These are phyloP conservation scores for Wallacemonas collosoma DNA, from an alignment of 208 protist species.

Conservation along the genomic window DNA sequence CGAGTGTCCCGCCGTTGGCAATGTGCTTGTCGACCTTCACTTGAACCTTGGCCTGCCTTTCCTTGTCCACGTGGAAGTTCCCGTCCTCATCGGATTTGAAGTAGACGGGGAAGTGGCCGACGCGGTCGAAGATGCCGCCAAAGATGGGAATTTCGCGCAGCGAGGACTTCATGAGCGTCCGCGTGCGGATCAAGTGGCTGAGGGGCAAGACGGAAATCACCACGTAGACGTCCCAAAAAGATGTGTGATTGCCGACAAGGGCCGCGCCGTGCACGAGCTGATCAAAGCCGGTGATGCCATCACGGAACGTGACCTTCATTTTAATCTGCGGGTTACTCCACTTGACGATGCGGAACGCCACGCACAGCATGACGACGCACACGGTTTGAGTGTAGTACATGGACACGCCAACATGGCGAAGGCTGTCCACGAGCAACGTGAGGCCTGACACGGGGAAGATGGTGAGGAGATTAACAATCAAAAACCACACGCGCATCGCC, in stretches of 20 bases:
- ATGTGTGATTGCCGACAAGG: slow-evolving; percentile 61
- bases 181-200: slow-evolving; percentile 30
- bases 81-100: slow-evolving; percentile 66
- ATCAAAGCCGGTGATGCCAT: slow-evolving; percentile 18
- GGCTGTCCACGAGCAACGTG: slow-evolving; percentile 29
- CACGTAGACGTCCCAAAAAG: slow-evolving; percentile 62
- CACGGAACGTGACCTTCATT: slow-evolving; percentile 32
- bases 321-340: slow-evolving; percentile 49
- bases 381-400: slow-evolving; percentile 24
- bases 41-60: slow-evolving; percentile 56
- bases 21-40: slow-evolving; percentile 45
- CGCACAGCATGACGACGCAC: slow-evolving; percentile 33
- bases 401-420: slow-evolving; percentile 33
- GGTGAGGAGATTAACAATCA: slow-evolving; percentile 25
- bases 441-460: slow-evolving; percentile 34
- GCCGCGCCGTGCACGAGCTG: slow-evolving; percentile 20
- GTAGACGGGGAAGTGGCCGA: slow-evolving; percentile 81
- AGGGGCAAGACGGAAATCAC: slow-evolving; percentile 38
- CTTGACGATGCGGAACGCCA: slow-evolving; percentile 36
- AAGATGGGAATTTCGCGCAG: slow-evolving; percentile 58
- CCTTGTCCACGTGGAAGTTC: slow-evolving; percentile 70
- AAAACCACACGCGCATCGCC: slow-evolving; percentile 51
- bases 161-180: slow-evolving; percentile 58
- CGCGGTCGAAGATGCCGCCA: slow-evolving; percentile 50
- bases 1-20: slow-evolving; percentile 37